phyloP scores from a whole-genome alignment of 2,329 filamentous ascomycete genomes.

The Dactylellina leptospora region DNA sequence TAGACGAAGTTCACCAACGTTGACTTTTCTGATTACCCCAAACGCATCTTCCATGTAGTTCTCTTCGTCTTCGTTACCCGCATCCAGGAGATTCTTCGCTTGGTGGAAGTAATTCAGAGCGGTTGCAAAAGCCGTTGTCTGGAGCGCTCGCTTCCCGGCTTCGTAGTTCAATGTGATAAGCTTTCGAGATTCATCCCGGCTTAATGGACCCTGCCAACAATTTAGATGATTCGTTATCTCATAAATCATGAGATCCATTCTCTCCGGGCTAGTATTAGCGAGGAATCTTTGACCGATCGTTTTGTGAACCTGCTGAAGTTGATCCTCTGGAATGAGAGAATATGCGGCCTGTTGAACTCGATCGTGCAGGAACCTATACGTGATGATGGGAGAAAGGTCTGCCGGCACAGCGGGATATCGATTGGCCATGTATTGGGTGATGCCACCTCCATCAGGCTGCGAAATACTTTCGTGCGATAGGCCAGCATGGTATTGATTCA shows the following conservation, averaged over 20 bases:
- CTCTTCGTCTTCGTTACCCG: conserved; percentile 54
- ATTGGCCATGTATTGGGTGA: conserved; percentile 50
- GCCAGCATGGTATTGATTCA: conserved; percentile 43
- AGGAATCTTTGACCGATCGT: conserved; percentile 56
- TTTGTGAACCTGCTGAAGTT: conserved; percentile 56
- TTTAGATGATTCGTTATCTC: conserved; percentile 58
- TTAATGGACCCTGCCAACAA: conserved; percentile 57
- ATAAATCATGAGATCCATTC: conserved; percentile 56
- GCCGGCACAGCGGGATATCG: conserved; percentile 46
- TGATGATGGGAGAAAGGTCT: conserved; percentile 54
- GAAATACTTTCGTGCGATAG: conserved; percentile 42
- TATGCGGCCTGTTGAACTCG: conserved; percentile 57
- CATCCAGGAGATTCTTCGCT: conserved; percentile 55
- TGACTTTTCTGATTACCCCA: conserved; percentile 41
- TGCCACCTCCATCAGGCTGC: conserved; percentile 32
- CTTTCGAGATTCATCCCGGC: conserved; percentile 53
- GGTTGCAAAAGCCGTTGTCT: conserved; percentile 57
- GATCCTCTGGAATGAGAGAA: conserved; percentile 55
- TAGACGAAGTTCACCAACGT: conserved; percentile 55
- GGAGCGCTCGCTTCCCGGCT: conserved; percentile 56
- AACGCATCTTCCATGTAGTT: conserved; percentile 52
- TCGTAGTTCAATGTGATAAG: conserved; percentile 56
- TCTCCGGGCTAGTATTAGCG: conserved; percentile 53
- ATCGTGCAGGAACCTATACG: conserved; percentile 57
- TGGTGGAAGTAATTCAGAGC: conserved; percentile 56